Percentiles rank a stretch among this genome's conserved stretches.
Conservation (phyloP, 352 stramenopile species). For the Hyaloperonospora brassicae region DNA sequence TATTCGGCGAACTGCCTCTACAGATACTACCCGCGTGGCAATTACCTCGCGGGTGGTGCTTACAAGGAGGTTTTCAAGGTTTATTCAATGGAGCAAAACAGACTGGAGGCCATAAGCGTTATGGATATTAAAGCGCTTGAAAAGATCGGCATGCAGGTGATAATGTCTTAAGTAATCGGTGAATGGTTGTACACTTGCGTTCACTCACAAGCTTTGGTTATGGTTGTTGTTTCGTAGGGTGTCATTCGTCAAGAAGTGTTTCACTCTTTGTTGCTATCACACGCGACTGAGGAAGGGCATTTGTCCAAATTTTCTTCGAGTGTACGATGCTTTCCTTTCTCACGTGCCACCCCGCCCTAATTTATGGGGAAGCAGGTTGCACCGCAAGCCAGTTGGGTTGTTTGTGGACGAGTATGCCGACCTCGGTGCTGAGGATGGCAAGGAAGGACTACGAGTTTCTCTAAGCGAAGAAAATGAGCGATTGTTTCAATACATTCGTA, state of each 20-base stretch:
- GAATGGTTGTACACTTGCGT: not conserved
- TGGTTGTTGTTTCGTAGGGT: conserved; percentile 31
- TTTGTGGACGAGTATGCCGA: conserved; percentile 25
- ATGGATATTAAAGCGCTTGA: conserved; percentile 90
- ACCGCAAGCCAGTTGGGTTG: conserved; percentile 64
- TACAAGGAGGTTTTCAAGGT: conserved; percentile 89
- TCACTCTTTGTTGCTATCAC: conserved; percentile 88
- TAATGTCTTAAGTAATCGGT: not conserved
- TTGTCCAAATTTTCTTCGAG: conserved; percentile 93
- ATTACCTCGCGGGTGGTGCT: conserved; percentile 73
- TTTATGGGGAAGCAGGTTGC: conserved; percentile 48
- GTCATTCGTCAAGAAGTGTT: conserved; percentile 91
- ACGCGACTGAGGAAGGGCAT: conserved; percentile 77
- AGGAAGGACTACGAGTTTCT: conserved; percentile 3
- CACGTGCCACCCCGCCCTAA: conserved; percentile 43
- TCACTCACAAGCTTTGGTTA: not conserved
- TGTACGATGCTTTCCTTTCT: conserved; percentile 89
- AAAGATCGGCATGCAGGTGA: conserved; percentile 80
- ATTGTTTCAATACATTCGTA: conserved; percentile 94
- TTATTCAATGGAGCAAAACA: conserved; percentile 43
- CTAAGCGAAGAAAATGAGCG: conserved; percentile 9
- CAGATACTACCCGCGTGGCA: conserved; percentile 42
- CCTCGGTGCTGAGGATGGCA: not conserved
- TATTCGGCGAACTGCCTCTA: conserved; percentile 43
- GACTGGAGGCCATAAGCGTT: conserved; percentile 73